Evolutionary conservation across 345 rosid genomes (phyloP), one percentile per base, ranked within the genome.

Genomic region (Anacardium occidentale): DNA sequence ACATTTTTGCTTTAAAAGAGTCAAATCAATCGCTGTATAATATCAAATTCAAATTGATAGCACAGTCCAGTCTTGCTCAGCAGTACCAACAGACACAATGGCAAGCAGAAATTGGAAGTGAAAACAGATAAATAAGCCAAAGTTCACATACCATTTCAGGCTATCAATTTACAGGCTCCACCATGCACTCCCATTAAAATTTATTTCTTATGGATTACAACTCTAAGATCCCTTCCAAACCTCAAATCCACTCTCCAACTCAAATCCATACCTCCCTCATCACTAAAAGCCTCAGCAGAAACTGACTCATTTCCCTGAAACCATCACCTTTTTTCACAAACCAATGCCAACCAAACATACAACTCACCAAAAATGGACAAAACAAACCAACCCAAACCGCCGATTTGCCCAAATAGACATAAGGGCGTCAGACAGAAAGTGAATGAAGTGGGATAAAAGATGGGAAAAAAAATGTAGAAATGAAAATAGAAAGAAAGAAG

Each of bases 91-190:
- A 42, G 42, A 37, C 42, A 37, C 10, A 37, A 37, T 6, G 14
- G 18, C 4, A 3, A 50, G 18, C 53, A 50, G 7, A 25, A 26
- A 26, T 5, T 17, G 11, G 18, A 50, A 50, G 40, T 25, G 10
- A 21, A 73, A 40, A 67, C 64, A 10, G 18, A 66, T 25, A 52
- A 17, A 44, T 20, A 20, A 48, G 12, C 61, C 15, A 72, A 76
- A 24, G 12, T 59, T 63, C 48, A 69, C 80, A 48, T 85, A 88
- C 92, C 92, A 88, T 88, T 81, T 79, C 69, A 75, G 55, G 70
- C 63, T 71, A 63, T 67, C 83, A 66, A 52, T 50, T 54, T 56
- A 55, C 58, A 70, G 71, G 65, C n/a, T 65, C 17, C 18, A 48
- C 25, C 34, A 76, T 7, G 18, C 50, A 60, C 50, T 15, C 51